Evolutionary conservation across 495 filamentous ascomycete genomes (phyloP).

Genomic region (Aeminium ludgeri): DNA sequence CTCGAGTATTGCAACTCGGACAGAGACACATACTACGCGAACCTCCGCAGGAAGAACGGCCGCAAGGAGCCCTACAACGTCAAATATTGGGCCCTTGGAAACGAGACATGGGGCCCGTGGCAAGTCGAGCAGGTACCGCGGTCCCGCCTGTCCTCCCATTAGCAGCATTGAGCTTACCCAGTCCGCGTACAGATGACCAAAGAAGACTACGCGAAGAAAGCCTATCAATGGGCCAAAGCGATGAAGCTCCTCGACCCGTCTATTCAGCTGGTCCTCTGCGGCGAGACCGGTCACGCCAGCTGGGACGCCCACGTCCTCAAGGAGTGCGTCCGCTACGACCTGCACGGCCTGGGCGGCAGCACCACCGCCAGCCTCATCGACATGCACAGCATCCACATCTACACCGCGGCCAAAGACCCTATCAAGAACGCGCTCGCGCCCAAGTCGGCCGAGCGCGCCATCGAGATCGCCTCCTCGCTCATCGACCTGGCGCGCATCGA

Average conservation of each 20-base stretch:
- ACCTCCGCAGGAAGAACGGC: slow-evolving; percentile 55
- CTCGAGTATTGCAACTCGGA: slow-evolving; percentile 66
- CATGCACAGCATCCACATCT: slow-evolving; percentile 57
- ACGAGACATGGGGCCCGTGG: slow-evolving; percentile 68
- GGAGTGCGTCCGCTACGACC: slow-evolving; percentile 40
- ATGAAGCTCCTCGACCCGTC: slow-evolving; percentile 57
- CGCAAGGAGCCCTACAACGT: slow-evolving; percentile 55
- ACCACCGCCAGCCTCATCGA: slow-evolving; percentile 32
- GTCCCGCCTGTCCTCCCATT: background rate
- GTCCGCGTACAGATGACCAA: slow-evolving; percentile 41
- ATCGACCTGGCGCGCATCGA: slow-evolving; percentile 65
- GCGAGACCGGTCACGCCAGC: slow-evolving; percentile 44
- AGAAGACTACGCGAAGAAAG: slow-evolving; percentile 59
- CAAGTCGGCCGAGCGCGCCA: slow-evolving; percentile 53
- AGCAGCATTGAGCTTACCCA: background rate
- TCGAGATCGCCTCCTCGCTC: slow-evolving; percentile 46
- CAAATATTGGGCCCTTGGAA: slow-evolving; percentile 53
- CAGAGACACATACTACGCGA: slow-evolving; percentile 60
- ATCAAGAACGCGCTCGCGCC: slow-evolving; percentile 50
- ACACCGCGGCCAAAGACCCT: slow-evolving; percentile 42
- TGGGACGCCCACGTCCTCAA: slow-evolving; percentile 62
- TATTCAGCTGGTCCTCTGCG: slow-evolving; percentile 52
- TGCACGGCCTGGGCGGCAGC: slow-evolving; percentile 22
- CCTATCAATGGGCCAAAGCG: slow-evolving; percentile 66
- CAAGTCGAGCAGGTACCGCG: slow-evolving; percentile 36